Evolutionary conservation across 1,284 basidiomycete genomes (phyloP).

Genomic region (Rhodotorula sp.): DNA sequence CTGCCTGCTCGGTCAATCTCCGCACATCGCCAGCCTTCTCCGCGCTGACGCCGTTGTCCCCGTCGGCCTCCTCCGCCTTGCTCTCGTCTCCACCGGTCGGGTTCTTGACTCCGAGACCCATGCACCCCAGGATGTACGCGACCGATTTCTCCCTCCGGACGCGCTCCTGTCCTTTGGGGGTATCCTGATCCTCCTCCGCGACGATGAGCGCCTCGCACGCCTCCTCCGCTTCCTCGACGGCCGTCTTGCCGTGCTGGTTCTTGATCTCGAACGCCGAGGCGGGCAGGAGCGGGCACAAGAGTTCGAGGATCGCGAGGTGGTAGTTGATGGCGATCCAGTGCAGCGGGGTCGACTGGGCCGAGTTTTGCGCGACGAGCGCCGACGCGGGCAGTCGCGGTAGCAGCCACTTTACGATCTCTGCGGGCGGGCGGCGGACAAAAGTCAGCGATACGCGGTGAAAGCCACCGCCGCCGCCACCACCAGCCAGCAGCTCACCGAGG

Average conservation of each 20-base stretch:
- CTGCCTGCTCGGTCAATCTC: conserved; percentile 28
- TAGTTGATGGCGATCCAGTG: conserved; percentile 46
- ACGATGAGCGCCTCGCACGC: conserved; percentile 34
- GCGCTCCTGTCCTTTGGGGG: conserved; percentile 26
- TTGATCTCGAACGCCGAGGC: conserved; percentile 30
- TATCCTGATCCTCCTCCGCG: conserved; percentile 27
- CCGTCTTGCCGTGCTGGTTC: conserved; percentile 43
- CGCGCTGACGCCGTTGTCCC: not conserved
- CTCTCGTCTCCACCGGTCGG: conserved; percentile 26
- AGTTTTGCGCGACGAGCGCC: conserved; percentile 34
- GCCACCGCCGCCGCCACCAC: too few relatives aligned
- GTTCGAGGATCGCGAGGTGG: conserved; percentile 42
- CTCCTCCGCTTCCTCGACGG: conserved; percentile 44
- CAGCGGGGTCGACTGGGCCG: conserved; percentile 43
- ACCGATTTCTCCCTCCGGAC: conserved; percentile 37
- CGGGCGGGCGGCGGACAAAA: too few relatives aligned
- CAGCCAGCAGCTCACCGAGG: conserved; percentile 27
- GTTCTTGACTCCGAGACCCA: conserved; percentile 40
- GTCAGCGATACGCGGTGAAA: too few relatives aligned
- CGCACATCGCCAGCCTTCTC: conserved; percentile 7
- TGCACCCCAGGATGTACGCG: conserved; percentile 37
- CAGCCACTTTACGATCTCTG: conserved; percentile 43
- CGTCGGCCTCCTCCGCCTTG: conserved; percentile 21
- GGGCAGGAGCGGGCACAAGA: conserved; percentile 42
- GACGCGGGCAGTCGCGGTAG: conserved; percentile 35